phyloP scores from a whole-genome alignment of 2,329 filamentous ascomycete species.

The Tolypocladium ovalisporum region DNA sequence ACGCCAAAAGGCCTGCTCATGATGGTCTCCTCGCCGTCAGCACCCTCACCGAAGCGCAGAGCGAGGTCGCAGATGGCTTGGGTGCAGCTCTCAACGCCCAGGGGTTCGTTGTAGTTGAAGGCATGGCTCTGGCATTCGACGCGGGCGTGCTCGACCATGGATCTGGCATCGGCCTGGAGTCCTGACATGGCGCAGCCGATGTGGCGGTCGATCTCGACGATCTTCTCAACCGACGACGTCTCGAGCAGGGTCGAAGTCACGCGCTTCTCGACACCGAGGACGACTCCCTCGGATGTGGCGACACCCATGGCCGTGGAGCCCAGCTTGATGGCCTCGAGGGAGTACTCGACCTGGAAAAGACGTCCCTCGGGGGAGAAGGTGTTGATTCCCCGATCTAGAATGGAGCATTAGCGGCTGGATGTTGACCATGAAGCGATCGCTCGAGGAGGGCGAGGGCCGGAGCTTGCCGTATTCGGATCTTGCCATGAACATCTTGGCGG shows the following conservation, averaged over 20 bases:
- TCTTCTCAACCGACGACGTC: conserved; percentile 97
- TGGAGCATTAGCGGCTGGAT: conserved; percentile 8
- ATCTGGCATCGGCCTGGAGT: conserved; percentile 91
- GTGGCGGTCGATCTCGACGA: conserved; percentile 97
- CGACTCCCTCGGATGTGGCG: conserved; percentile 86
- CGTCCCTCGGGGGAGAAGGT: conserved; percentile 99
- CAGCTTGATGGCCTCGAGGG: conserved; percentile 98
- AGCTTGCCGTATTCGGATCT: conserved; percentile 96
- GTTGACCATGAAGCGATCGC: not conserved
- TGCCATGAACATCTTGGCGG: conserved; percentile 93
- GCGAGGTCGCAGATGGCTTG: conserved; percentile 98
- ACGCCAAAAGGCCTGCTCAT: conserved; percentile 98
- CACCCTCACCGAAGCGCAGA: conserved; percentile 91
- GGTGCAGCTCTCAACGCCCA: conserved; percentile 94
- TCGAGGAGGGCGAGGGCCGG: conserved; percentile 8
- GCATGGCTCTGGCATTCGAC: conserved; percentile 95
- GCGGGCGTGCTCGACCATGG: conserved; percentile 96
- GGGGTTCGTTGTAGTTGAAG: conserved; percentile 95
- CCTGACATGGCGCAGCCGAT: conserved; percentile 99
- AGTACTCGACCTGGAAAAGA: conserved; percentile 99
- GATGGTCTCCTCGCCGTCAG: conserved; percentile 95
- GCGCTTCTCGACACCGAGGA: conserved; percentile 97
- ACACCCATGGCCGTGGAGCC: conserved; percentile 97
- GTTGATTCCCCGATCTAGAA: conserved; percentile 94
- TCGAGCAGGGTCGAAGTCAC: conserved; percentile 96